Percentiles rank a stretch among this genome's conserved stretches.
phyloP scores from a whole-genome alignment of 2,329 filamentous ascomycete species.

The Exophiala spinifera region DNA sequence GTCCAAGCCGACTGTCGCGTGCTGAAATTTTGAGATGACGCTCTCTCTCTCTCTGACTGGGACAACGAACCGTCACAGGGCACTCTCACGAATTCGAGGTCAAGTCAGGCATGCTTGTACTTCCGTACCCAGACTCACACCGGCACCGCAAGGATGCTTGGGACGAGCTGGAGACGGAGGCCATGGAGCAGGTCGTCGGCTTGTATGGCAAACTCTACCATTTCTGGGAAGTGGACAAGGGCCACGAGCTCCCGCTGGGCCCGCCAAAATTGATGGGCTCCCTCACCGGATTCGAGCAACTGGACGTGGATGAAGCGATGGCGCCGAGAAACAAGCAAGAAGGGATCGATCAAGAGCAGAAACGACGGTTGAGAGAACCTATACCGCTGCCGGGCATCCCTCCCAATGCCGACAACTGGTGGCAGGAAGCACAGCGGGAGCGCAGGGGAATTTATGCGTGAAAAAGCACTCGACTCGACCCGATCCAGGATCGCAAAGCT shows the following conservation, averaged over 20 bases:
- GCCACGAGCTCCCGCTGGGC: constrained; percentile 54
- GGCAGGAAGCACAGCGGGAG: constrained; percentile 36
- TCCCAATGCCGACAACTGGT: constrained; percentile 47
- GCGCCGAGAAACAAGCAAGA: constrained; percentile 54
- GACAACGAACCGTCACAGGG: neutral
- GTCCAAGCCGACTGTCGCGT: too few relatives aligned
- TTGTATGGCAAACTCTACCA: constrained; percentile 84
- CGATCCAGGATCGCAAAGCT: neutral
- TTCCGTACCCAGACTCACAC: constrained; percentile 57
- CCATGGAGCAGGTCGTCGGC: constrained; percentile 73
- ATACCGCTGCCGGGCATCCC: constrained; percentile 50
- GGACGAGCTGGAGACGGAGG: constrained; percentile 72
- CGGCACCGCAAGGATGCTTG: constrained; percentile 57
- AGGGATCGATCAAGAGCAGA: constrained; percentile 50
- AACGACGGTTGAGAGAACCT: constrained; percentile 52
- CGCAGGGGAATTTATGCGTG: constrained; percentile 23
- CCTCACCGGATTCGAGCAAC: constrained; percentile 38
- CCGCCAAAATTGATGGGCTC: constrained; percentile 64
- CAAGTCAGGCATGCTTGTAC: constrained; percentile 74
- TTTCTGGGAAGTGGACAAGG: constrained; percentile 76
- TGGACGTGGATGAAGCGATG: constrained; percentile 39
- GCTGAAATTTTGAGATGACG: too few relatives aligned
- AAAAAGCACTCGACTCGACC: neutral
- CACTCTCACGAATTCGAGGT: constrained; percentile 63
- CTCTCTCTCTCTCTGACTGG: neutral